Conservation (phyloP, 306 rosid genomes). For the Lathyrus tuberosus region DNA sequence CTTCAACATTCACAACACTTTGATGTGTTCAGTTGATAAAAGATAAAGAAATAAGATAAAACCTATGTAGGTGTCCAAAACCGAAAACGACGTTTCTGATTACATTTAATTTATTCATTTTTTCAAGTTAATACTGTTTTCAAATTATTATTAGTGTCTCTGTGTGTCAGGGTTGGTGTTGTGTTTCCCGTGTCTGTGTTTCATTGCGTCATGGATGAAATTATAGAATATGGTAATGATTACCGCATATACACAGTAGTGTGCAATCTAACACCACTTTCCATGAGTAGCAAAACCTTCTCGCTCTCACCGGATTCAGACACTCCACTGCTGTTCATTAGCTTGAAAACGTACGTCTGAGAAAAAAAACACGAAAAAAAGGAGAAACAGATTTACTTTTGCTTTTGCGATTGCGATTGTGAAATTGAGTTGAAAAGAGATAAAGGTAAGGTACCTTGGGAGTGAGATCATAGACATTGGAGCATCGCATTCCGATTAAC, state of each 20-base stretch:
- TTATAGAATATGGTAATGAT: background rate
- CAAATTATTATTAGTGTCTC: too few relatives aligned
- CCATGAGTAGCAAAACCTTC: slow-evolving; percentile 85
- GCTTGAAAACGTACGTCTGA: slow-evolving; percentile 93
- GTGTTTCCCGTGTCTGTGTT: too few relatives aligned
- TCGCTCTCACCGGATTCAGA: slow-evolving; percentile 97
- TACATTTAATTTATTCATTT: too few relatives aligned
- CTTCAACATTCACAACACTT: background rate
- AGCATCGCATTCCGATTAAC: slow-evolving; percentile 95
- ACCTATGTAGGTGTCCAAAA: too few relatives aligned
- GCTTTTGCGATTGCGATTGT: background rate
- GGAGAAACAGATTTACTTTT: background rate
- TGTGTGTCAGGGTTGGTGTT: too few relatives aligned
- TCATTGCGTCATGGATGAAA: background rate
- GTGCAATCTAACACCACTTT: slow-evolving; percentile 93
- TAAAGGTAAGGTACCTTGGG: slow-evolving; percentile 62
- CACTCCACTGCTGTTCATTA: slow-evolving; percentile 90
- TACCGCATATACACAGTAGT: slow-evolving; percentile 88
- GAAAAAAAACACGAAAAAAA: slow-evolving; percentile 24
- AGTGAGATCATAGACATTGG: slow-evolving; percentile 92
- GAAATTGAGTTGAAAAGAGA: slow-evolving; percentile 4
- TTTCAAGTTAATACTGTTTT: too few relatives aligned
- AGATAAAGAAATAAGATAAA: background rate
- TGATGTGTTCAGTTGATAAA: background rate
- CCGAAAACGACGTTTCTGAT: too few relatives aligned